Evolutionary conservation across 768 basidiomycete genomes (phyloP).

Genomic region (Lentinus tigrinus): DNA sequence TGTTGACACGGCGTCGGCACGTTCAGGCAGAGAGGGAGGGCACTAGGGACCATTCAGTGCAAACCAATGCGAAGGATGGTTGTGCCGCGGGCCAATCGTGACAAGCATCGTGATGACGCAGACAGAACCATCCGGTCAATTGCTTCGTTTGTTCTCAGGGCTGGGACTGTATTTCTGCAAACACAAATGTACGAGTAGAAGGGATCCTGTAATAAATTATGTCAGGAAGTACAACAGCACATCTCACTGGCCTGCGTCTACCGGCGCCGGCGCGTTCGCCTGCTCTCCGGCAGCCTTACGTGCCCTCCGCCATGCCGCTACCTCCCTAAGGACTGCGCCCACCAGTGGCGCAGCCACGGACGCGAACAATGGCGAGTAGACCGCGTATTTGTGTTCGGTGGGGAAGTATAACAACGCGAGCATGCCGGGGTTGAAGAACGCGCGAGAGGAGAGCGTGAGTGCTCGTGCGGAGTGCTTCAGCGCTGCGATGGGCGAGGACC

Average conservation of each 20-base stretch:
- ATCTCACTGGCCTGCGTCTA: background rate
- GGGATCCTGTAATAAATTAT: too few relatives aligned
- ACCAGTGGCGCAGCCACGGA: conserved; percentile 83
- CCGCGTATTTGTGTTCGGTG: conserved; percentile 95
- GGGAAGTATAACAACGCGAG: conserved; percentile 95
- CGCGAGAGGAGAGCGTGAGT: conserved; percentile 66
- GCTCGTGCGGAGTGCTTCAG: conserved; percentile 65
- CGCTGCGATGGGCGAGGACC: conserved; percentile 40
- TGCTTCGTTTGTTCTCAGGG: too few relatives aligned
- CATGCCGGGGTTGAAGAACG: conserved; percentile 98
- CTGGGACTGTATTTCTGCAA: too few relatives aligned
- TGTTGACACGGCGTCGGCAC: too few relatives aligned
- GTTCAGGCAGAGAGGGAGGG: too few relatives aligned
- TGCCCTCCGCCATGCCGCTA: conserved; percentile 53
- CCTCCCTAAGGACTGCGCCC: conserved; percentile 70
- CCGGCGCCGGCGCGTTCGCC: background rate
- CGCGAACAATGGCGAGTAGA: conserved; percentile 94
- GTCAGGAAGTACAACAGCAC: background rate
- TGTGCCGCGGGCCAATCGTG: too few relatives aligned
- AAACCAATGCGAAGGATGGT: background rate
- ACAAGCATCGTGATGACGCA: too few relatives aligned
- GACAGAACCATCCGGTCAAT: too few relatives aligned
- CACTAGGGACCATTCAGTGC: background rate
- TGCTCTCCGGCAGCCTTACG: conserved; percentile 13
- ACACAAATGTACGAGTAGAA: too few relatives aligned